A percentile compares a stretch with the other conserved stretches of the same genome.
Conservation (phyloP, 805 yeast species). For the Saccharomycopsis amapae region DNA sequence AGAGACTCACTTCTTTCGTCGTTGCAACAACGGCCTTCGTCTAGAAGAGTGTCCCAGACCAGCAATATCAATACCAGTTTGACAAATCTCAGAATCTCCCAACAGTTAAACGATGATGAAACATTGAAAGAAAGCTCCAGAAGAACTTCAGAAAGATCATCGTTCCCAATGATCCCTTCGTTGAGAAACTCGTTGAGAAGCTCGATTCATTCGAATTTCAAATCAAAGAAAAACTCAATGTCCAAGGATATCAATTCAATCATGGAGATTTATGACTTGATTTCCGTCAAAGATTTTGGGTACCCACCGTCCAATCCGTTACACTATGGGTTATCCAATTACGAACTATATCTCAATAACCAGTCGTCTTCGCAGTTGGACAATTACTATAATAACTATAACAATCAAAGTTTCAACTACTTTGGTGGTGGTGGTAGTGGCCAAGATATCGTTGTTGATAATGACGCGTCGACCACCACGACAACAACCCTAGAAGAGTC, state of each 20-base stretch:
- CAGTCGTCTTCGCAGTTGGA: slow-evolving; percentile 17
- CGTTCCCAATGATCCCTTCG: slow-evolving; percentile 16
- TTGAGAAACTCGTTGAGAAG: slow-evolving; percentile 18
- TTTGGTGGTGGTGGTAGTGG: slow-evolving; percentile 18
- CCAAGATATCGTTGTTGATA: neutral
- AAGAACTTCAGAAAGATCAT: neutral
- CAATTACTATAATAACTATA: slow-evolving; percentile 4
- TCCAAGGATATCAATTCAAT: slow-evolving; percentile 15
- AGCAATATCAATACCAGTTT: neutral
- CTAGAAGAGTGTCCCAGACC: neutral
- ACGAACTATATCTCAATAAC: slow-evolving; percentile 21
- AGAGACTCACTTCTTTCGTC: neutral
- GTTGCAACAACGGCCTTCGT: neutral
- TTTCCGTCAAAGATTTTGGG: slow-evolving; percentile 75
- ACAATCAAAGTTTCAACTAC: slow-evolving; percentile 4
- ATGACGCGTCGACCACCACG: neutral
- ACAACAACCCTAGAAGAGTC: slow-evolving; percentile 8
- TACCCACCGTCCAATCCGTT: slow-evolving; percentile 64
- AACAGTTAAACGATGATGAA: neutral
- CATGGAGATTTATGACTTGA: slow-evolving; percentile 27
- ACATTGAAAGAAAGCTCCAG: neutral
- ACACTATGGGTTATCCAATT: slow-evolving; percentile 51
- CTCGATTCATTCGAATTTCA: slow-evolving; percentile 17
- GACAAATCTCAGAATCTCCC: neutral
- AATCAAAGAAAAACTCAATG: slow-evolving; percentile 21